Base-by-base conservation (phyloP, 768 basidiomycete species). In the Astraeus odoratus region DNA sequence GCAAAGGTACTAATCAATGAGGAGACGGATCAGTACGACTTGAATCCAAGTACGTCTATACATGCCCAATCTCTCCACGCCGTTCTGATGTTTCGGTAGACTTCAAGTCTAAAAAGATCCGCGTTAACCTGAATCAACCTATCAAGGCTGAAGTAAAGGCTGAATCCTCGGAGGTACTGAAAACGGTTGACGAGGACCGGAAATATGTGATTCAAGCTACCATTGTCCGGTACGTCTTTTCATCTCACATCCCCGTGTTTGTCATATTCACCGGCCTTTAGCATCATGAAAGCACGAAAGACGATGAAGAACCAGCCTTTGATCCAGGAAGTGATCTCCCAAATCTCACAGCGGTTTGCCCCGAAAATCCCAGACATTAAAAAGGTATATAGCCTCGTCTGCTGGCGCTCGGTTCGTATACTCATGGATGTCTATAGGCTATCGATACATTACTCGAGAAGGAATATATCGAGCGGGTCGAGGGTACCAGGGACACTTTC, bases 321-420 rank as follows among this genome's bases (percentile, higher is more conserved):
- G 55, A 91, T 94, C 51, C 83, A 85, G 57, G 92, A 95, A 59
- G 89, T 93, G 49, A 88, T 90, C 52, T 83, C 86, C 9, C 88
- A 92, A 64, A 86, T 94, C 53, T 82, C 86, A 7, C 78, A 85
- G 55, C 78, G 91, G 42, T 94, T 94, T 65, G 78, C 86, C 7
- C 94, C 95, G 19, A 93, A 91, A 72, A 88, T 97, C 42, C 83
- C 90, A 2, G 93, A 96, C 60, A 93, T 98, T 69, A 98, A 98
- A 68, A 94, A 95, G 81, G 89, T 86, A 15, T 8, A 64, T 37
- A 29, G 16, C 40, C 39, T 39, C 38, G 3, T 34, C 15, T 18
- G 27, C 2, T 9, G 29, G 34, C 26, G 5, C 16, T 24, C 0
- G 0, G 27, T 51, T 61, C 25, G 50, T 35, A 20, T 19, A 20